Conservation (phyloP, 1,284 basidiomycete species). For the Moesziomyces parantarcticus region DNA sequence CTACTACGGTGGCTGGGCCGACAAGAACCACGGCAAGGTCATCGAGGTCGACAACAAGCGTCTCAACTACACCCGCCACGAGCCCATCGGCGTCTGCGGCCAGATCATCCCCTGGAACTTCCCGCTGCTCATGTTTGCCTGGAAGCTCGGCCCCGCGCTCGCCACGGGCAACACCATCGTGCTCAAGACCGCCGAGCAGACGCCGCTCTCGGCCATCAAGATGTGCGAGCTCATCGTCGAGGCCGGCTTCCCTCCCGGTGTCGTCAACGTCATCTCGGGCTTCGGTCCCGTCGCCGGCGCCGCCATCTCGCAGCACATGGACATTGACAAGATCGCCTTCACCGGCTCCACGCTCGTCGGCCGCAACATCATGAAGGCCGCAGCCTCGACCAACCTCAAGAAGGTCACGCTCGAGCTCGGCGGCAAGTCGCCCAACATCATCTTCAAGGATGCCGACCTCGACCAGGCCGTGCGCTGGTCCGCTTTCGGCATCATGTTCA, state of each 20-base stretch:
- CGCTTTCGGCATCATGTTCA: conserved; percentile 82
- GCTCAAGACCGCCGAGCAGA: conserved; percentile 78
- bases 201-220: conserved; percentile 76
- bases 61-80: conserved; percentile 77
- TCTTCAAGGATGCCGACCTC: conserved; percentile 75
- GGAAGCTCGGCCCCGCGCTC: conserved; percentile 73
- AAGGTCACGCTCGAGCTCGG: conserved; percentile 84
- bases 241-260: conserved; percentile 81
- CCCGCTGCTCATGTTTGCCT: conserved; percentile 70
- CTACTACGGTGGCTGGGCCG: conserved; percentile 77
- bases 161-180: conserved; percentile 69
- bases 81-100: conserved; percentile 87
- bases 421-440: conserved; percentile 85
- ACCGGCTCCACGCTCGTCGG: conserved; percentile 78
- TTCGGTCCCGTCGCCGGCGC: conserved; percentile 85
- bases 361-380: conserved; percentile 78
- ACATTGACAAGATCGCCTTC: conserved; percentile 74
- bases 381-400: conserved; percentile 86
- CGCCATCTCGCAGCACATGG: conserved; percentile 73
- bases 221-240: conserved; percentile 79
- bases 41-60: conserved; percentile 85
- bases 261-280: conserved; percentile 81
- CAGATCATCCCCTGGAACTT: conserved; percentile 74
- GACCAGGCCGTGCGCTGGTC: conserved; percentile 72
- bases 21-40: conserved; percentile 85